Conservation (phyloP, 2,329 filamentous ascomycete genomes). For the Raffaelea ambrosiae region DNA sequence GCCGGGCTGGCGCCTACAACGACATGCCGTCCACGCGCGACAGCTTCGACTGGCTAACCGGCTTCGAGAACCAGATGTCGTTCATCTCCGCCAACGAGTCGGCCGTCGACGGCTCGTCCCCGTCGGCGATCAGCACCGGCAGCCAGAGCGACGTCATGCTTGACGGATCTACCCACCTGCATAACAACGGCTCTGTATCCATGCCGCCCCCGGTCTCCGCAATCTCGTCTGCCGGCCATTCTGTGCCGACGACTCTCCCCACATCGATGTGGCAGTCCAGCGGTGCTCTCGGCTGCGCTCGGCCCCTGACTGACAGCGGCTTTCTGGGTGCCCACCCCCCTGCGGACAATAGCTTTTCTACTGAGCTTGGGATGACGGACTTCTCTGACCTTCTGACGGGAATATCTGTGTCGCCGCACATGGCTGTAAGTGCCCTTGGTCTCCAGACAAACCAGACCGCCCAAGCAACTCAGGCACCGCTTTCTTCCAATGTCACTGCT, state of each 20-base stretch:
- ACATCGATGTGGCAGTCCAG: conserved; percentile 56
- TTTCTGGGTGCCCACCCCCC: conserved; percentile 58
- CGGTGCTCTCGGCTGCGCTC: too few relatives aligned
- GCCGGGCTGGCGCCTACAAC: conserved; percentile 17
- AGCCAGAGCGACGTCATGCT: conserved; percentile 92
- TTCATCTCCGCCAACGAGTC: conserved; percentile 61
- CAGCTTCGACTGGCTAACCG: conserved; percentile 72
- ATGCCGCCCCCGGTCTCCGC: conserved; percentile 39
- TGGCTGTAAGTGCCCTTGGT: conserved; percentile 46
- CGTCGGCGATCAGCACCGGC: conserved; percentile 89
- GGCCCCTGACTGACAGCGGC: conserved; percentile 30
- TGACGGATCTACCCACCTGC: conserved; percentile 62
- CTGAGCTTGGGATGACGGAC: conserved; percentile 65
- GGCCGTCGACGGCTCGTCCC: conserved; percentile 85
- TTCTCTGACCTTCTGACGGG: conserved; percentile 70
- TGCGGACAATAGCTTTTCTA: conserved; percentile 58
- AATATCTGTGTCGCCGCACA: conserved; percentile 70
- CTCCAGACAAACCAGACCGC: too few relatives aligned
- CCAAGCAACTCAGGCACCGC: too few relatives aligned
- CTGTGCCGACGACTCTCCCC: not conserved
- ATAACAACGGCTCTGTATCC: conserved; percentile 23
- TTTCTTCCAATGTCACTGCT: too few relatives aligned
- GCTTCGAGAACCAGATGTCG: conserved; percentile 69
- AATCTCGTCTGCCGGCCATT: conserved; percentile 30
- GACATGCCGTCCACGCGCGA: conserved; percentile 42